A percentile compares a stretch with the other conserved stretches of the same genome.
Evolutionary conservation across 2,329 filamentous ascomycete genomes (phyloP).

Genomic region (Fusarium succisae): DNA sequence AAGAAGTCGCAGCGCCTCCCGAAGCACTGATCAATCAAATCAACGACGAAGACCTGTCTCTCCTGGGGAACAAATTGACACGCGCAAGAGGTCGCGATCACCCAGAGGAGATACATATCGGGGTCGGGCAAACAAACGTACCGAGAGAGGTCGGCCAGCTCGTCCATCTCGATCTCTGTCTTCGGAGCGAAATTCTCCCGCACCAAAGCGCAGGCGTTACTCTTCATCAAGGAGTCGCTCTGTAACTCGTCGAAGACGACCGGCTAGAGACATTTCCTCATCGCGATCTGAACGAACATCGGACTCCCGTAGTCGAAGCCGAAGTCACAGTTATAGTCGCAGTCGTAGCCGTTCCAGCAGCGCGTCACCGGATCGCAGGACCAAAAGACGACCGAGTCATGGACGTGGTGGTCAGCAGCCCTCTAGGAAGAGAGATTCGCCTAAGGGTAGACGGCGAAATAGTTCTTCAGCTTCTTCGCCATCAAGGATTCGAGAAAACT

Average conservation of each 20-base stretch:
- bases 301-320: slow-evolving; percentile 45
- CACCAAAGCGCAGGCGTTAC: slow-evolving; percentile 61
- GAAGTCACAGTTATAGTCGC: slow-evolving; percentile 23
- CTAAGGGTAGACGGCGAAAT: slow-evolving; percentile 55
- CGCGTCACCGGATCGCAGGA: slow-evolving; percentile 33
- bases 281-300: slow-evolving; percentile 53
- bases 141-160: slow-evolving; percentile 34
- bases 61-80: slow-evolving; percentile 45
- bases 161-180: slow-evolving; percentile 50
- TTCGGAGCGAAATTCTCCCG: slow-evolving; percentile 52
- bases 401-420: slow-evolving; percentile 14
- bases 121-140: slow-evolving; percentile 34
- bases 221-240: slow-evolving; percentile 61
- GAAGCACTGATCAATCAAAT: slow-evolving; percentile 45
- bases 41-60: slow-evolving; percentile 48
- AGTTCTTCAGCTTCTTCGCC: slow-evolving; percentile 62
- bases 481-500: slow-evolving; percentile 60
- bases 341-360: slow-evolving; percentile 31
- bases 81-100: slow-evolving; percentile 54
- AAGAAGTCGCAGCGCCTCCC: slow-evolving; percentile 46
- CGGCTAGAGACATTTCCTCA: slow-evolving; percentile 50
- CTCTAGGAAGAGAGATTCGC: slow-evolving; percentile 27
- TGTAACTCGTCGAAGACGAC: slow-evolving; percentile 50
- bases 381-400: slow-evolving; percentile 13
- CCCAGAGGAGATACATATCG: slow-evolving; percentile 45